phyloP scores from a whole-genome alignment of 768 basidiomycete species.

The Xerocomellus dryophilus region DNA sequence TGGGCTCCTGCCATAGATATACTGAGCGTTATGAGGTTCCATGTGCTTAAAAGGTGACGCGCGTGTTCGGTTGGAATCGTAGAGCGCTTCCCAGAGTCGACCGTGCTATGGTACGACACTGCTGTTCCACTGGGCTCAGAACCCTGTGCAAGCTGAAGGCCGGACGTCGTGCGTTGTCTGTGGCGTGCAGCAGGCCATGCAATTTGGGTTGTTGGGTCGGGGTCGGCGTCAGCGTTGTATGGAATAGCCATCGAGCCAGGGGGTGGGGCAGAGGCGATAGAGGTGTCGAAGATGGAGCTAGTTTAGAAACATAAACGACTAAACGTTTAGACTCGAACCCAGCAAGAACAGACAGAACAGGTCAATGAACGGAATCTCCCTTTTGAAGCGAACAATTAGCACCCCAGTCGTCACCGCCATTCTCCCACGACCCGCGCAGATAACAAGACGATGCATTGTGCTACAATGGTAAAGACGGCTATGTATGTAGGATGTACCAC shows the following conservation, averaged over 20 bases:
- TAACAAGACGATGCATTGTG: slow-evolving; percentile 3
- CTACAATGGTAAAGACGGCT: slow-evolving; percentile 16
- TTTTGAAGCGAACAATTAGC: slow-evolving; percentile 14
- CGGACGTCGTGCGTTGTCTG: slow-evolving; percentile 30
- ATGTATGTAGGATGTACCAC: slow-evolving; percentile 2
- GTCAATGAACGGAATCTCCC: slow-evolving; percentile 1
- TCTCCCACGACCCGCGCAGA: slow-evolving; percentile 16
- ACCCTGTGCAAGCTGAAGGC: slow-evolving; percentile 22
- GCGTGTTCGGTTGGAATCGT: slow-evolving; percentile 20
- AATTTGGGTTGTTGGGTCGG: slow-evolving; percentile 78
- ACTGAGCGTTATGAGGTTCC: slow-evolving; percentile 78
- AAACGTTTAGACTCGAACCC: background rate
- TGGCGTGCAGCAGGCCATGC: slow-evolving; percentile 60
- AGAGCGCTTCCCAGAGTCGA: slow-evolving; percentile 28
- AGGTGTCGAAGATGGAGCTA: background rate
- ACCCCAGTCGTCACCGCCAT: slow-evolving; percentile 19
- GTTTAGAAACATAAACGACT: slow-evolving; percentile 14
- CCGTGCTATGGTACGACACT: slow-evolving; percentile 32
- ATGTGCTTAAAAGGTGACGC: slow-evolving; percentile 40
- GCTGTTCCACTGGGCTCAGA: slow-evolving; percentile 20
- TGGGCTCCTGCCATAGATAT: slow-evolving; percentile 94
- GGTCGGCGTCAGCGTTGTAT: slow-evolving; percentile 49
- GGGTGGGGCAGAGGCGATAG: background rate
- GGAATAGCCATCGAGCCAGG: slow-evolving; percentile 56
- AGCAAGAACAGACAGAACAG: background rate